A percentile compares a stretch with the other conserved stretches of the same genome.
These are phyloP conservation scores for Penicillium diatomitis DNA, from an alignment of 495 filamentous ascomycete species.

Conservation along the genomic window DNA sequence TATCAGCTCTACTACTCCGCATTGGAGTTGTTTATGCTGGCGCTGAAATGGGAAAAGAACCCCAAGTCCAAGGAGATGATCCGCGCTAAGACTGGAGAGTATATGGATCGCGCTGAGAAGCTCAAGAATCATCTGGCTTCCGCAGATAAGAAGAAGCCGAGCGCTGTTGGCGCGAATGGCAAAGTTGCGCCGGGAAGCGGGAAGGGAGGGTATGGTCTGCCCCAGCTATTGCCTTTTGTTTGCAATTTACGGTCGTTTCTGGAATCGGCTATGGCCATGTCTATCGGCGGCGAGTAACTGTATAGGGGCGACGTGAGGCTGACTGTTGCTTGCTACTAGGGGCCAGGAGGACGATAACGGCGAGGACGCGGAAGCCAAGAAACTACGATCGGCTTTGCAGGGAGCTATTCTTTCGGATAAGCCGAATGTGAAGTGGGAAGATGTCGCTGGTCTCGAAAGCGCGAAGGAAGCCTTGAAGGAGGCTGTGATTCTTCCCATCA, in stretches of 20 bases:
- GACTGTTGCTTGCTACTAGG: constrained; percentile 16
- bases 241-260: no score
- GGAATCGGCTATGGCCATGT: neutral
- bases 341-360: constrained; percentile 57
- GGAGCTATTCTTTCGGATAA: constrained; percentile 92
- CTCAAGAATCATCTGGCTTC: constrained; percentile 82
- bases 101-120: constrained; percentile 98
- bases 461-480: constrained; percentile 98
- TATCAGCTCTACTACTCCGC: constrained; percentile 91
- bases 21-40: constrained; percentile 92
- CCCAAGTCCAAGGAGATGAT: constrained; percentile 94
- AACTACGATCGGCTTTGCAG: constrained; percentile 78
- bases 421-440: constrained; percentile 94
- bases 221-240: neutral
- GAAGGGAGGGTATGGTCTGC: constrained; percentile 48
- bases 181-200: constrained; percentile 61
- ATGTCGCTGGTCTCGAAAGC: constrained; percentile 90
- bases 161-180: constrained; percentile 77
- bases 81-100: constrained; percentile 80
- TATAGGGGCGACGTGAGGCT: constrained; percentile 1
- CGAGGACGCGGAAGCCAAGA: constrained; percentile 86
- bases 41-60: constrained; percentile 98
- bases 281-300: neutral
- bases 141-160: constrained; percentile 66
- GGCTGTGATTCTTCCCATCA: constrained; percentile 93